Conservation (phyloP, 805 yeast species). For the Tetrapisispora namnaoensis region DNA sequence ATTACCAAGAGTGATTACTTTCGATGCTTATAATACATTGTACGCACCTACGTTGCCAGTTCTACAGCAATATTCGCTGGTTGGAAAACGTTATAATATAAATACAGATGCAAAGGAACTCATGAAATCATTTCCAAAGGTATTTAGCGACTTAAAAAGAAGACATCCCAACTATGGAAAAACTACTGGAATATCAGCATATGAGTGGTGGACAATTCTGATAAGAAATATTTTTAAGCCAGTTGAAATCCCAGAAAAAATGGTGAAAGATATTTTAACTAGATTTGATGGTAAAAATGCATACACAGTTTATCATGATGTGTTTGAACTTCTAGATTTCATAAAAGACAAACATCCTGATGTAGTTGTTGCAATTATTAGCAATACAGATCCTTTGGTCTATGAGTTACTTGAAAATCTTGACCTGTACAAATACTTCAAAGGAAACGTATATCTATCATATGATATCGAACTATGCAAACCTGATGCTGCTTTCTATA, state of each 20-base stretch:
- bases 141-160: conserved; percentile 30
- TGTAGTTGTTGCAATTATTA: conserved; percentile 36
- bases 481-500: conserved; percentile 43
- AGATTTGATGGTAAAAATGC: conserved; percentile 45
- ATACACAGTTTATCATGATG: conserved; percentile 46
- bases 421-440: conserved; percentile 35
- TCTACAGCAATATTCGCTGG: conserved; percentile 41
- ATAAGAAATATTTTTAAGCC: conserved; percentile 37
- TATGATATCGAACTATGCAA: conserved; percentile 48
- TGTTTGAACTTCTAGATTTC: conserved; percentile 34
- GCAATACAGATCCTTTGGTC: conserved; percentile 57
- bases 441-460: conserved; percentile 37
- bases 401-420: conserved; percentile 37
- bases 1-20: conserved; percentile 36
- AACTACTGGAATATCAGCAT: conserved; percentile 22
- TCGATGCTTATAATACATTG: conserved; percentile 62
- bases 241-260: conserved; percentile 21
- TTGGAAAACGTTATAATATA: conserved; percentile 40
- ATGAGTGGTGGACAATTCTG: conserved; percentile 52
- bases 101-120: conserved; percentile 19
- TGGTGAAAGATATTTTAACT: conserved; percentile 37
- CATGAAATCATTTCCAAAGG: conserved; percentile 20
- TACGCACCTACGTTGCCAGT: conserved; percentile 49
- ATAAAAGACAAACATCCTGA: conserved; percentile 27
- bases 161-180: conserved; percentile 60